Evolutionary conservation across 2,329 filamentous ascomycete genomes (phyloP).

Genomic region (Paraconiothyrium brasiliense): DNA sequence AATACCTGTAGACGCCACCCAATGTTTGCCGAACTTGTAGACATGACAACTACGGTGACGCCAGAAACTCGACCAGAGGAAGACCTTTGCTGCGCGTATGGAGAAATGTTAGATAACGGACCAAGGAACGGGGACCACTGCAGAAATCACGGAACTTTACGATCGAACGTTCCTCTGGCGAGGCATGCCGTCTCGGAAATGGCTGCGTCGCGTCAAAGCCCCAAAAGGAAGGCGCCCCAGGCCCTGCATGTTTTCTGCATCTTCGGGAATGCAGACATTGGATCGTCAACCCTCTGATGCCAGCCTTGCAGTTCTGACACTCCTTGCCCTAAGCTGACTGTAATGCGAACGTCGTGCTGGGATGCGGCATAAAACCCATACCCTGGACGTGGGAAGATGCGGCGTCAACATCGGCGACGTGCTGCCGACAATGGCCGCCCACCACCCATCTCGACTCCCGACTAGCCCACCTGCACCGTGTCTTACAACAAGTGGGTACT

Average conservation of each 20-base stretch:
- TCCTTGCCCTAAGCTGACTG: not conserved
- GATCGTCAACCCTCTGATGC: not conserved
- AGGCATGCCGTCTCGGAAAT: not conserved
- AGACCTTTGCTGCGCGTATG: too few relatives aligned
- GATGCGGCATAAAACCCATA: not conserved
- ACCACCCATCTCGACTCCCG: not conserved
- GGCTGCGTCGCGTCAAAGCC: not conserved
- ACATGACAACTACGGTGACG: not conserved
- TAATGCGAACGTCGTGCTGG: not conserved
- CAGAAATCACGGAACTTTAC: not conserved
- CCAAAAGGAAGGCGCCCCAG: not conserved
- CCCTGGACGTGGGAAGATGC: not conserved
- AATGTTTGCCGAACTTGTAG: constrained; percentile 4
- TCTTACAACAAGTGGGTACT: not conserved
- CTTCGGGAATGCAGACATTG: not conserved
- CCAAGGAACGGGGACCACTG: not conserved
- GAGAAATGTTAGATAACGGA: not conserved
- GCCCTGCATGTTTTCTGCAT: not conserved
- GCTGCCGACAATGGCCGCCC: not conserved
- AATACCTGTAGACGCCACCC: constrained; percentile 6
- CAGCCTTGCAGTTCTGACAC: not conserved
- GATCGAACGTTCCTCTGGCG: not conserved
- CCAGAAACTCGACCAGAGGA: not conserved
- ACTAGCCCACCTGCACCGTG: not conserved
- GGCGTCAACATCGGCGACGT: not conserved